phyloP scores from a whole-genome alignment of 345 rosid genomes.

The Abelmoschus esculentus region DNA sequence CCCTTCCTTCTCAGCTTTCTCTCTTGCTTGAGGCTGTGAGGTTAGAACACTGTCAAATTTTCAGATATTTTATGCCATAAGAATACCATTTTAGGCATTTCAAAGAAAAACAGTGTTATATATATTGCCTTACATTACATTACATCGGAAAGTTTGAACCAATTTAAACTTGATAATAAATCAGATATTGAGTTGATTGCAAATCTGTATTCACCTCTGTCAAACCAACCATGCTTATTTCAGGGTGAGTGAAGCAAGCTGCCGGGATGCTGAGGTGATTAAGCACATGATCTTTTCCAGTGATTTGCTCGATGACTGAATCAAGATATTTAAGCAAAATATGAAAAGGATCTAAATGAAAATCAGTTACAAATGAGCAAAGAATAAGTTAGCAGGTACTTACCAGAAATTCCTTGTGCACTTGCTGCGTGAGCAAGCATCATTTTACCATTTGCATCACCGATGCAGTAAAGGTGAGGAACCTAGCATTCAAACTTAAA shows the following conservation, averaged over 20 bases:
- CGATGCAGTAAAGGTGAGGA: conserved; percentile 84
- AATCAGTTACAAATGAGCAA: background rate
- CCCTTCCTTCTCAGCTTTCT: conserved; percentile 85
- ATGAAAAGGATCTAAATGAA: background rate
- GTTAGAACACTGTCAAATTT: conserved; percentile 13
- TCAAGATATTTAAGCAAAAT: conserved; percentile 14
- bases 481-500: conserved; percentile 39
- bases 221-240: conserved; percentile 98
- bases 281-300: conserved; percentile 86
- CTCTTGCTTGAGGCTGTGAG: conserved; percentile 94
- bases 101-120: background rate
- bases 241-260: conserved; percentile 99
- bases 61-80: conserved; percentile 5
- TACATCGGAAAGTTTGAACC: background rate
- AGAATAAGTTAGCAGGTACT: background rate
- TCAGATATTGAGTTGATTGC: background rate
- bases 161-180: background rate
- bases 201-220: conserved; percentile 59
- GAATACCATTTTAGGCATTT: background rate
- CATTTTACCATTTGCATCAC: conserved; percentile 98
- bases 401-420: conserved; percentile 99
- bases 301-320: conserved; percentile 90
- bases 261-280: conserved; percentile 96
- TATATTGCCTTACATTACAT: background rate
- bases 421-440: conserved; percentile 99